Evolutionary conservation across 2,329 filamentous ascomycete species (phyloP).

Genomic region (Balansia obtecta): DNA sequence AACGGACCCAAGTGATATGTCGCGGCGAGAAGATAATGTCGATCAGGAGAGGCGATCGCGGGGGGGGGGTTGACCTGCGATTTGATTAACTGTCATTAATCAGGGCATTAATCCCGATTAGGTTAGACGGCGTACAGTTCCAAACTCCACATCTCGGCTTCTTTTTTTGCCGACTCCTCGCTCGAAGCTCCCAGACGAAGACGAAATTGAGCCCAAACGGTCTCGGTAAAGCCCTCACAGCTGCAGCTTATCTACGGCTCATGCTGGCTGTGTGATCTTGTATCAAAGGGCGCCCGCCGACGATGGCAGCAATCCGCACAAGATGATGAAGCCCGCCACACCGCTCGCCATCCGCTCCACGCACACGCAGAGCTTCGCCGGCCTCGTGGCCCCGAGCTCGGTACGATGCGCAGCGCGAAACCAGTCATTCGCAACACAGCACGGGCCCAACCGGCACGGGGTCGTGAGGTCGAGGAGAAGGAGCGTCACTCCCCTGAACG

Average conservation of each 20-base stretch:
- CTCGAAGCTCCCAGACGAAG: not conserved
- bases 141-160: constrained; percentile 18
- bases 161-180: constrained; percentile 18
- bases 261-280: not conserved
- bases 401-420: not conserved
- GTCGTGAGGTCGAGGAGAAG: constrained; percentile 41
- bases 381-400: constrained; percentile 6
- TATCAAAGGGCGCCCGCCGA: constrained; percentile 4
- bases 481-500: constrained; percentile 72
- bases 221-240: constrained; percentile 4
- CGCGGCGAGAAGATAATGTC: not conserved
- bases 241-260: not conserved
- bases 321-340: constrained; percentile 33
- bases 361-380: constrained; percentile 16
- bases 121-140: constrained; percentile 6
- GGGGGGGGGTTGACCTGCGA: constrained; percentile 18
- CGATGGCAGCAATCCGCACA: constrained; percentile 23
- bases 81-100: constrained; percentile 31
- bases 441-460: constrained; percentile 25
- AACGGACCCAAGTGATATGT: not conserved
- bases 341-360: constrained; percentile 23
- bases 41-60: constrained; percentile 25
- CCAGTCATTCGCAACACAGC: constrained; percentile 48
- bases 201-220: too few species aligned
- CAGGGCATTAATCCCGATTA: constrained; percentile 22